Evolutionary conservation across 768 basidiomycete genomes (phyloP).

Genomic region (Royoungia palumana): DNA sequence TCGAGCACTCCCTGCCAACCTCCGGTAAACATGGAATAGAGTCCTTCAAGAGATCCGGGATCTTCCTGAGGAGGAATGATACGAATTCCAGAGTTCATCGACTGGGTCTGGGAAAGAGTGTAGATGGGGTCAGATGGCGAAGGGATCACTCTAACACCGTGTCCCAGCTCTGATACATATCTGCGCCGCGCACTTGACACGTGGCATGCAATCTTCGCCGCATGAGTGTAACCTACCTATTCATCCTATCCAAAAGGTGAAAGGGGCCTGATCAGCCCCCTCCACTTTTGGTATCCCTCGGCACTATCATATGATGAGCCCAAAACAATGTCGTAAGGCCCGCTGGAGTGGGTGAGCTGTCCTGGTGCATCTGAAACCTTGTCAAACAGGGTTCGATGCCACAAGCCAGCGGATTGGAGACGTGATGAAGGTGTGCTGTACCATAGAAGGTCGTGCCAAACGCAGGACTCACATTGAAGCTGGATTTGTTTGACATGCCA

Average conservation of each 20-base stretch:
- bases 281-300: slow-evolving; percentile 7
- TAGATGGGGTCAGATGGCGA: not conserved
- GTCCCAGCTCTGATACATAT: not conserved
- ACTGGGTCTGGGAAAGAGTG: not conserved
- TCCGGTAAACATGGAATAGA: slow-evolving; percentile 12
- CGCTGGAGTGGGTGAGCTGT: no score
- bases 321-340: not conserved
- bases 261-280: slow-evolving; percentile 9
- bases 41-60: slow-evolving; percentile 3
- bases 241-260: slow-evolving; percentile 3
- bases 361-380: not conserved
- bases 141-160: not conserved
- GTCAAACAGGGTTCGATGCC: no score
- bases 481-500: no score
- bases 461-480: no score
- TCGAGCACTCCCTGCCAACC: slow-evolving; percentile 12
- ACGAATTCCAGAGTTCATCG: slow-evolving; percentile 19
- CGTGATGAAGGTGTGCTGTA: no score
- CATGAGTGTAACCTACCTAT: not conserved
- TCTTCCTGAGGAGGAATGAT: slow-evolving; percentile 16
- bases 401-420: no score
- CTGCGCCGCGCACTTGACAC: slow-evolving; percentile 17
- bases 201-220: slow-evolving; percentile 8
- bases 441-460: no score
- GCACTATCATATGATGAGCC: not conserved